Evolutionary conservation across 1,284 basidiomycete species (phyloP), one percentile per base, ranked within the genome.

Genomic region (Butyriboletus appendiculatus): DNA sequence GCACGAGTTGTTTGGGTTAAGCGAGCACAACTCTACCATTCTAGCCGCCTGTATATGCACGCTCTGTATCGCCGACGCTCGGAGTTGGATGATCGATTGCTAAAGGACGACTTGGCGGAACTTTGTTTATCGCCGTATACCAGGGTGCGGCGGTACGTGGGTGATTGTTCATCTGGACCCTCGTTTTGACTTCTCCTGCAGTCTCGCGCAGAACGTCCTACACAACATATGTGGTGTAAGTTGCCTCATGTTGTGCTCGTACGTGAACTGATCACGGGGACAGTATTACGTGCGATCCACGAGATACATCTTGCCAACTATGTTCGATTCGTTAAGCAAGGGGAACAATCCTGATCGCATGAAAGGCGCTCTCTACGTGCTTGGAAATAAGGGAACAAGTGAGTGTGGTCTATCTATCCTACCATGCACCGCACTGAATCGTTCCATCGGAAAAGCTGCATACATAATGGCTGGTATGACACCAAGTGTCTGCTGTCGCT

Each of bases 321-420:
- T 96, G 34, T 88, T 96, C 63, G 80, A 86, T 40, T 86, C 92
- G 0, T 70, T 92, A 43, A 72, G 76, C 50, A 88, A 86, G 64
- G 92, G 90, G 6, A 87, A 81, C 56, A 91, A 94, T 64, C 92
- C 95, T 22, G 96, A 98, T 73, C 82, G 90, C 47, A 97, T 97
- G 86, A 99, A 99, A 70, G 92, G 92, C 12, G 96, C 96, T 8
- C 76, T 99, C 20, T 96, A 97, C 69, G 81, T 96, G 24, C 76
- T 99, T 10, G 88, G 85, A 68, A 85, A 87, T 66, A 94, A 93
- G 73, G 83, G 82, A 41, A 86, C 82, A 51, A 79, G 86, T 84
- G 63, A 50, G 66, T 68, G 33, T 46, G 52, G 30, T 37, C 15
- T 56, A 30, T 34, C 16, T 45, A 22, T 41, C 22, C 35, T 12